Base-by-base conservation (phyloP, 164 flowering plant species). In the Aristolochia californica region DNA sequence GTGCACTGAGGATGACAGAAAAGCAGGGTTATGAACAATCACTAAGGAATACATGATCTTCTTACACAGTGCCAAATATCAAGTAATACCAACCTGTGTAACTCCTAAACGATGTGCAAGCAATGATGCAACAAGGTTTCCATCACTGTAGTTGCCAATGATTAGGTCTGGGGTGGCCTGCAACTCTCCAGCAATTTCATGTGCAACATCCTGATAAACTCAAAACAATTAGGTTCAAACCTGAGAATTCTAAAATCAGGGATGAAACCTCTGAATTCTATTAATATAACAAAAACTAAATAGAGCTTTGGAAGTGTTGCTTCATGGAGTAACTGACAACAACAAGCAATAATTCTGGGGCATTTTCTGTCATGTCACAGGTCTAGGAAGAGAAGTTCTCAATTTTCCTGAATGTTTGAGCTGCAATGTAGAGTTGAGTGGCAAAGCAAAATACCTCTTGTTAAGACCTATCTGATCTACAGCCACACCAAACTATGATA, bases 71-170 rank as follows among this genome's bases (percentile, higher is more conserved):
- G 40, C 11, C 7, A 43, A 38, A 56, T 22, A 20, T 40, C 40
- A 22, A 40, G 20, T n/a, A 49, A 25, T 2, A 63, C 75, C 13
- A 51, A 87, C 98, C 98, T 93, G 95, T 14, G 97, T 94, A 34
- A 94, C 95, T 23, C 93, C 93, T 55, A 90, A 63, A 63, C 77
- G 84, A 68, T 88, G 89, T 17, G 99, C 99, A 17, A 94, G 70
- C 79, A 94, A 68, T 14, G 97, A 83, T 40, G 99, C 97, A 44
- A 87, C 97, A 50, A 94, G 81, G 72, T 94, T 94, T 52, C 99
- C 99, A 73, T 94, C 99, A 68, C 96, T 90, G 74, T 94, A 94
- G 70, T 94, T 94, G 49, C 99, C 97, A 54, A 94, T 82, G 63
- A 94, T 83, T 57, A 94, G 73, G 76, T 94, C 99, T 26, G 99